phyloP scores from a whole-genome alignment of 139 green algal genomes.

The Coelastrella sp. region DNA sequence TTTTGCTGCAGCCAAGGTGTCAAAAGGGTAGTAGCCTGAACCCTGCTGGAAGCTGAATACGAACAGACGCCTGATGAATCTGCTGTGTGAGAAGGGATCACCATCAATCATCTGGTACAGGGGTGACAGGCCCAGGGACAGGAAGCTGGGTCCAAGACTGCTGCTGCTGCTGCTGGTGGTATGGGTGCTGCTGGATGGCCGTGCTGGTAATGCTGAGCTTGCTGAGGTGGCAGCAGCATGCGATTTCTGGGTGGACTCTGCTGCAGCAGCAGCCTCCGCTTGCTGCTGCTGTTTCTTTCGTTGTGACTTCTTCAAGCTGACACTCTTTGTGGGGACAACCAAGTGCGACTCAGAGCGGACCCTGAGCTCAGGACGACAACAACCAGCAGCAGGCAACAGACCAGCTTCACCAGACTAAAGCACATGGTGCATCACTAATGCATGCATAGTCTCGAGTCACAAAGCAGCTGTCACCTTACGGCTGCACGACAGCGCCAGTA shows the following conservation, averaged over 20 bases:
- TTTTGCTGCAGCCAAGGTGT: slow-evolving; percentile 11
- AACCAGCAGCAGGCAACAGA: neutral
- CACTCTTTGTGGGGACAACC: neutral
- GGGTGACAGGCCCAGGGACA: slow-evolving; percentile 32
- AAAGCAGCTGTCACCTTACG: neutral
- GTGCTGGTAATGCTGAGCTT: neutral
- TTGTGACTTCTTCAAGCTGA: slow-evolving; percentile 18
- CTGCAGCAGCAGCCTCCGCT: neutral
- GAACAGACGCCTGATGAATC: neutral
- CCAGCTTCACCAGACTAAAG: neutral
- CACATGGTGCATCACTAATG: neutral
- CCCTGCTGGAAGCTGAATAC: slow-evolving; percentile 10
- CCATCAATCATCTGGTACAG: slow-evolving; percentile 29
- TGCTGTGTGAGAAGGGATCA: neutral
- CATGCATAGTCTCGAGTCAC: neutral
- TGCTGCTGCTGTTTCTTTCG: slow-evolving; percentile 6
- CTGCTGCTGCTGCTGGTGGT: slow-evolving; percentile 29
- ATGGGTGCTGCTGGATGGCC: neutral
- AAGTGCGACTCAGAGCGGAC: neutral
- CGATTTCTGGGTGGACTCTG: neutral
- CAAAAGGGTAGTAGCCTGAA: slow-evolving; percentile 25
- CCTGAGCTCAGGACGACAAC: neutral
- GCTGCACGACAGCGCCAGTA: too few relatives aligned
- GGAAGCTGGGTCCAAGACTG: neutral
- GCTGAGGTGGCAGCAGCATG: neutral